Conservation (phyloP, 169 alveolate genomes). For the Eimeria maxima region DNA sequence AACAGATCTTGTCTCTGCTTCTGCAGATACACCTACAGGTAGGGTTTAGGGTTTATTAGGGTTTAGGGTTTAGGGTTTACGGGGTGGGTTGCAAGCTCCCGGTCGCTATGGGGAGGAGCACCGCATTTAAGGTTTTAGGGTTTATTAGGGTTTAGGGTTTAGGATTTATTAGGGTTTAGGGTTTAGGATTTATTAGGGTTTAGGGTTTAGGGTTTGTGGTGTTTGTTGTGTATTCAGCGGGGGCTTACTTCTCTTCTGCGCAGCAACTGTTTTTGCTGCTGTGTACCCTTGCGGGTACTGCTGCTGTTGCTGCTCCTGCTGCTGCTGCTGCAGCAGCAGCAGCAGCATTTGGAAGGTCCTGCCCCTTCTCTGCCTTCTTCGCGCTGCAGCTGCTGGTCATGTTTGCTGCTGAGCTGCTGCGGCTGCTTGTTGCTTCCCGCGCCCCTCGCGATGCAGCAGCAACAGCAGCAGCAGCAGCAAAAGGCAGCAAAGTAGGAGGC, state of each 20-base stretch:
- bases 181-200: background rate
- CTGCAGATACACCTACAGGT: conserved; percentile 15
- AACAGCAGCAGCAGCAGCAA: conserved; percentile 15
- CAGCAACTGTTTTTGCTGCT: conserved; percentile 57
- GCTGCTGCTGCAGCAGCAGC: conserved; percentile 54
- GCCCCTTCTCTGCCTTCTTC: background rate
- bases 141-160: conserved; percentile 46
- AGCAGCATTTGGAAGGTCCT: background rate
- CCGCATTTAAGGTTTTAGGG: conserved; percentile 11
- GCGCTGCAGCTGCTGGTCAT: background rate
- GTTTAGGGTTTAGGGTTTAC: conserved; percentile 26
- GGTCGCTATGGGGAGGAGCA: no score
- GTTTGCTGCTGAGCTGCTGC: conserved; percentile 14
- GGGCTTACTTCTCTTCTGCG: background rate
- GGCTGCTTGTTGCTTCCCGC: background rate
- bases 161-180: background rate
- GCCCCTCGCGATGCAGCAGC: background rate
- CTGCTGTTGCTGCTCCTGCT: background rate
- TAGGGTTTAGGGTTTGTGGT: conserved; percentile 50
- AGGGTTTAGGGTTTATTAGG: conserved; percentile 44
- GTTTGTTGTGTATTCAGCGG: background rate
- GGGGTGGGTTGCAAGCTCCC: no score
- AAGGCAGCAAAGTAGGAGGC: background rate
- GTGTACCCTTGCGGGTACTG: background rate
- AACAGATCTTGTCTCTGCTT: background rate